These are phyloP conservation scores for Exophiala sp. DNA, from an alignment of 2,329 filamentous ascomycete species.

Conservation along the genomic window DNA sequence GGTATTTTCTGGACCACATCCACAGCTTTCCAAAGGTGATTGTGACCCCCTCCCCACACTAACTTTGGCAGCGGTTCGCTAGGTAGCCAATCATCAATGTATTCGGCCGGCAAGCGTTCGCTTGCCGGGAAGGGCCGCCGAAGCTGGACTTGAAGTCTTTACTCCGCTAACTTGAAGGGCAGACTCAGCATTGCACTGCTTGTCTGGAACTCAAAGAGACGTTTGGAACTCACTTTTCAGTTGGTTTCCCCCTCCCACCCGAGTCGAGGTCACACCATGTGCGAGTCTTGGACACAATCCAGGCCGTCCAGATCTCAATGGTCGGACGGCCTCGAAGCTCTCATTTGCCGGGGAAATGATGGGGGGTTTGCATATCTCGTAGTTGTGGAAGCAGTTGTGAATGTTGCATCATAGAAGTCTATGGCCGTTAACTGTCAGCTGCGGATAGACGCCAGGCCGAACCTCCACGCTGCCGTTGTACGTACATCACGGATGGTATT, in stretches of 20 bases:
- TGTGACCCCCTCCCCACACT: conserved; percentile 9
- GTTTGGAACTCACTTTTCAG: not conserved
- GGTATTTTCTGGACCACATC: too few species aligned
- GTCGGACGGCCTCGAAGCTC: too few species aligned
- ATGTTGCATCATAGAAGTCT: not conserved
- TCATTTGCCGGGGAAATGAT: not conserved
- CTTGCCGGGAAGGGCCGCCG: conserved; percentile 15
- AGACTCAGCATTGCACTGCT: not conserved
- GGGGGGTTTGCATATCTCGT: not conserved
- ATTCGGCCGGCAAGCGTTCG: conserved; percentile 8
- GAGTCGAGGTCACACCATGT: not conserved
- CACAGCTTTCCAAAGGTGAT: too few species aligned
- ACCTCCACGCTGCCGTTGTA: too few species aligned
- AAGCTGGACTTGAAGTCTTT: not conserved
- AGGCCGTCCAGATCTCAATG: conserved; percentile 9
- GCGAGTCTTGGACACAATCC: not conserved
- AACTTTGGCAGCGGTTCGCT: conserved; percentile 6
- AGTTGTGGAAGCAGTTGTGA: not conserved
- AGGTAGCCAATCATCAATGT: conserved; percentile 9
- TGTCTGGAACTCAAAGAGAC: not conserved
- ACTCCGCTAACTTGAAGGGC: not conserved
- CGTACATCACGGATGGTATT: too few species aligned
- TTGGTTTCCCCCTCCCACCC: not conserved
- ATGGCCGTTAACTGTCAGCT: not conserved
- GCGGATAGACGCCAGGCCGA: not conserved